These are phyloP conservation scores for Boletus subcaerulescens DNA, from an alignment of 768 basidiomycete genomes.

Conservation along the genomic window DNA sequence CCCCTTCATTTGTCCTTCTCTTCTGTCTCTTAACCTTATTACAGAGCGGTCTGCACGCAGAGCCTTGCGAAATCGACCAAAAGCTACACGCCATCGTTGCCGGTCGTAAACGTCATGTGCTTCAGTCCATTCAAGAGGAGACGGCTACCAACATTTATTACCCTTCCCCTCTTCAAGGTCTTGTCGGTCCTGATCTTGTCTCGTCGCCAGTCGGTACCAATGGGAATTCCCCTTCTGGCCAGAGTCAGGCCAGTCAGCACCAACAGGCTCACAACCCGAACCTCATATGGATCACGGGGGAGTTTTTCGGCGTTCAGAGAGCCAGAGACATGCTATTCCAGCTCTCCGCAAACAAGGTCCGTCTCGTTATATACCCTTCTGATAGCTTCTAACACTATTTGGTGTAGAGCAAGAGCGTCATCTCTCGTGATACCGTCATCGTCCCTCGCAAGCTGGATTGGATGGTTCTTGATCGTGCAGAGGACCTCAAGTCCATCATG, in stretches of 20 bases:
- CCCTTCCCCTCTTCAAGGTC: conserved; percentile 85
- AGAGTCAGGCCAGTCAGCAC: conserved; percentile 20
- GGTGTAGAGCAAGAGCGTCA: conserved; percentile 76
- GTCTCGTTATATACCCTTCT: background rate
- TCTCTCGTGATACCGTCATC: conserved; percentile 91
- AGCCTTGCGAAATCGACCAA: conserved; percentile 90
- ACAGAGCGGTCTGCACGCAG: conserved; percentile 88
- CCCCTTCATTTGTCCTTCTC: background rate
- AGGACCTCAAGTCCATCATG: conserved; percentile 91
- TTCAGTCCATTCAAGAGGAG: conserved; percentile 95
- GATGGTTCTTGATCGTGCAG: conserved; percentile 96
- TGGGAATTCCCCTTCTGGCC: conserved; percentile 32
- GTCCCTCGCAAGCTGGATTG: conserved; percentile 96
- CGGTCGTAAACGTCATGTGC: conserved; percentile 78
- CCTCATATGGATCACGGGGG: conserved; percentile 94
- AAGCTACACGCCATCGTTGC: conserved; percentile 91
- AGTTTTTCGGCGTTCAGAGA: conserved; percentile 93
- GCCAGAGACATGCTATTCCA: conserved; percentile 95
- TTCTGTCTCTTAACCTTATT: background rate
- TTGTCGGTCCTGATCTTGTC: conserved; percentile 65
- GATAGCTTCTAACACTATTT: background rate
- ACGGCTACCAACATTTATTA: conserved; percentile 97
- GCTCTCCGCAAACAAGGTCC: conserved; percentile 80
- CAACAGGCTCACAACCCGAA: conserved; percentile 57
- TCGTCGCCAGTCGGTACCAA: conserved; percentile 36